A percentile compares a stretch with the other conserved stretches of the same genome.
phyloP scores from a whole-genome alignment of 2,329 filamentous ascomycete species.

The Cytospora piceae region DNA sequence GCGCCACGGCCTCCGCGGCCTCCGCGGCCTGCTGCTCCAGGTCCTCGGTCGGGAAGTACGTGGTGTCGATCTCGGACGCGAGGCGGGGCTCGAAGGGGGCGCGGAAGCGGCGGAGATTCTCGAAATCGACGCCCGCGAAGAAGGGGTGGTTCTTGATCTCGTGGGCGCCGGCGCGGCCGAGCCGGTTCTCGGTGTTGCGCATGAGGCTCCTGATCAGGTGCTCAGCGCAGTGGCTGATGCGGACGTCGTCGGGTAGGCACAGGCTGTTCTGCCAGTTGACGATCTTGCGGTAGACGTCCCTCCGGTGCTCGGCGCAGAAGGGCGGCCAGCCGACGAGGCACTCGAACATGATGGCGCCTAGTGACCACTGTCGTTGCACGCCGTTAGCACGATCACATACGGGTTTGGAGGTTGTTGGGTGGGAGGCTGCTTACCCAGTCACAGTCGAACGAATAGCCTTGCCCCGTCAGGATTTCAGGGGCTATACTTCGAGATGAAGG shows the following conservation, averaged over 20 bases:
- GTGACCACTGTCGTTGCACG: slow-evolving; percentile 60
- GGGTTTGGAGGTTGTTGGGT: not conserved
- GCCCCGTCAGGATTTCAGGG: slow-evolving; percentile 76
- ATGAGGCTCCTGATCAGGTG: slow-evolving; percentile 75
- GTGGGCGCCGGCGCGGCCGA: slow-evolving; percentile 69
- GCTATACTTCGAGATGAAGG: slow-evolving; percentile 58
- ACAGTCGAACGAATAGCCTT: slow-evolving; percentile 77
- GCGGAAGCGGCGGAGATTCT: slow-evolving; percentile 70
- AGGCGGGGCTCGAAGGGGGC: slow-evolving; percentile 77
- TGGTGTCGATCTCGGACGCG: slow-evolving; percentile 72
- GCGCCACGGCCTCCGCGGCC: slow-evolving; percentile 21
- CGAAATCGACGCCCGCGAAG: slow-evolving; percentile 77
- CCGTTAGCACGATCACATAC: not conserved
- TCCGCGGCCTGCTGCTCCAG: slow-evolving; percentile 59
- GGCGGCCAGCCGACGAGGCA: slow-evolving; percentile 83
- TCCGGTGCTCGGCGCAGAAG: slow-evolving; percentile 77
- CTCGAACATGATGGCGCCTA: slow-evolving; percentile 85
- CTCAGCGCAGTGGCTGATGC: slow-evolving; percentile 69
- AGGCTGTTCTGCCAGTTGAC: slow-evolving; percentile 76
- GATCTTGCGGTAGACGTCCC: slow-evolving; percentile 80
- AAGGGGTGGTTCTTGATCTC: slow-evolving; percentile 78
- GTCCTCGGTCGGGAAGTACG: slow-evolving; percentile 80
- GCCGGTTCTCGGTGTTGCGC: slow-evolving; percentile 70
- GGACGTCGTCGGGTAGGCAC: slow-evolving; percentile 76
- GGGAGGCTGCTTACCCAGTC: slow-evolving; percentile 57